Conservation (phyloP, 2,329 filamentous ascomycete genomes). For the Paracoccidioides lutzii region DNA sequence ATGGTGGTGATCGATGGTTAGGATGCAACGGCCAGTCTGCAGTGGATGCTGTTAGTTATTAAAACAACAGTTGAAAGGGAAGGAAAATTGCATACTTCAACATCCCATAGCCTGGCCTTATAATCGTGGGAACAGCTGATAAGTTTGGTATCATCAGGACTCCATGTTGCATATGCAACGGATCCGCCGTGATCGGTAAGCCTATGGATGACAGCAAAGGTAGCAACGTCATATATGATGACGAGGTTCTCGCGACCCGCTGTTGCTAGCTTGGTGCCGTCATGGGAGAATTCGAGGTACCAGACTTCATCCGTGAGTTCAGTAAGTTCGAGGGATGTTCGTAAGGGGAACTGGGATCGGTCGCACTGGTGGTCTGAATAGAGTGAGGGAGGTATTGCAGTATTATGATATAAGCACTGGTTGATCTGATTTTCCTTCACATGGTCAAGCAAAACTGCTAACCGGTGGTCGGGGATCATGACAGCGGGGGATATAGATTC, state of each 20-base stretch:
- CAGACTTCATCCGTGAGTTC: conserved; percentile 76
- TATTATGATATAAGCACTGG: conserved; percentile 81
- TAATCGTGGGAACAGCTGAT: conserved; percentile 71
- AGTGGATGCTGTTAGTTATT: conserved; percentile 8
- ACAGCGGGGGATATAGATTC: conserved; percentile 87
- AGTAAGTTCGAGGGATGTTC: conserved; percentile 55
- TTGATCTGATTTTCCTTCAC: conserved; percentile 75
- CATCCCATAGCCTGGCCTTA: conserved; percentile 63
- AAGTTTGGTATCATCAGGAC: conserved; percentile 75
- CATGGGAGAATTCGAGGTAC: conserved; percentile 80
- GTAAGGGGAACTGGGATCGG: conserved; percentile 62
- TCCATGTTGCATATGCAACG: conserved; percentile 77
- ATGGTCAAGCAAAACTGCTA: conserved; percentile 68
- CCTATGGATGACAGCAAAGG: conserved; percentile 51
- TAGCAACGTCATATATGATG: conserved; percentile 66
- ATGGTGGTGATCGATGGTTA: conserved; percentile 56
- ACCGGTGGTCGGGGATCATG: conserved; percentile 86
- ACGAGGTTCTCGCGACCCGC: conserved; percentile 64
- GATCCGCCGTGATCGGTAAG: conserved; percentile 55
- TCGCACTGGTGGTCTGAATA: conserved; percentile 84
- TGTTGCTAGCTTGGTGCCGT: conserved; percentile 70
- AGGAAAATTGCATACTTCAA: conserved; percentile 39
- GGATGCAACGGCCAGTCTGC: conserved; percentile 51
- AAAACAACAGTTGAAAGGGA: background rate
- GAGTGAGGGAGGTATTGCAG: conserved; percentile 61